phyloP scores from a whole-genome alignment of 2,329 filamentous ascomycete genomes.

The Alternaria longipes region DNA sequence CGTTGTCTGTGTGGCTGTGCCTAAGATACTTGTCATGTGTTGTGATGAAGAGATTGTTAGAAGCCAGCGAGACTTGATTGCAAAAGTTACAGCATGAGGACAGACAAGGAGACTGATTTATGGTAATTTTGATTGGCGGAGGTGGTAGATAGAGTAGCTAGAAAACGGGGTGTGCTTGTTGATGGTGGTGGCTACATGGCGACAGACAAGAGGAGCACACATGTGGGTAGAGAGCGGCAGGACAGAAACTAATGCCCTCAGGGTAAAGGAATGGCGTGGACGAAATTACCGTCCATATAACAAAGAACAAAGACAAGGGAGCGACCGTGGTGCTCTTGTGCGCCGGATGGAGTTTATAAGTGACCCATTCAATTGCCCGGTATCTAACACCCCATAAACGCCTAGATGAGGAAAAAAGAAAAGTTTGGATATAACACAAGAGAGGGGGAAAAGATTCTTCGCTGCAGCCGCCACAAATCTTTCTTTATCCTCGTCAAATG shows the following conservation, averaged over 20 bases:
- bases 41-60: too few relatives aligned
- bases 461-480: slow-evolving; percentile 8
- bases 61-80: too few relatives aligned
- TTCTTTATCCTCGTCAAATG: slow-evolving; percentile 17
- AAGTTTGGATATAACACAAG: slow-evolving; percentile 20
- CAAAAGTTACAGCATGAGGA: neutral
- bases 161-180: slow-evolving; percentile 9
- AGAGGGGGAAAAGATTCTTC: slow-evolving; percentile 5
- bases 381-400: slow-evolving; percentile 29
- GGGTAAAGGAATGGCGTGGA: slow-evolving; percentile 25
- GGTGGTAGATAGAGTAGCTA: slow-evolving; percentile 13
- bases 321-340: slow-evolving; percentile 23
- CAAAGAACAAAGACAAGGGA: slow-evolving; percentile 19
- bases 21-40: neutral
- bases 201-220: slow-evolving; percentile 8
- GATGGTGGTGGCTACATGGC: slow-evolving; percentile 8
- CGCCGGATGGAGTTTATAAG: slow-evolving; percentile 20
- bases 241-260: slow-evolving; percentile 20
- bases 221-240: slow-evolving; percentile 17
- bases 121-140: slow-evolving; percentile 9
- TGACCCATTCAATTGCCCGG: slow-evolving; percentile 28
- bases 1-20: neutral
- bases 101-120: neutral
- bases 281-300: slow-evolving; percentile 29
- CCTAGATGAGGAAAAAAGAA: slow-evolving; percentile 10